Evolutionary conservation across 495 filamentous ascomycete genomes (phyloP).

Genomic region (Penicillium daleae): DNA sequence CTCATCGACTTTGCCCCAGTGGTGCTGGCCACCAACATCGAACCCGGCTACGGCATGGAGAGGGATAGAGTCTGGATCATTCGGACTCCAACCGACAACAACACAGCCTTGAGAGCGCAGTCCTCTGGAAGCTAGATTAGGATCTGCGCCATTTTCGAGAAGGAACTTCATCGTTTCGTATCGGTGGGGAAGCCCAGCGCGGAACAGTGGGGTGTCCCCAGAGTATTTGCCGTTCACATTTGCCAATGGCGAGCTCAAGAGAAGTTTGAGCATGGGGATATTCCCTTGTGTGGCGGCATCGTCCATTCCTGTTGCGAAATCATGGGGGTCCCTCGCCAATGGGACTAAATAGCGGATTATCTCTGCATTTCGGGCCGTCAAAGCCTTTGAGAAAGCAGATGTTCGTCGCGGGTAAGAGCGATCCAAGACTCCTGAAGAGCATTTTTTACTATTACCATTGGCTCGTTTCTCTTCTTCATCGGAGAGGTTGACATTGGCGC

Average conservation of each 20-base stretch:
- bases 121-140: conserved; percentile 5
- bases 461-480: not conserved
- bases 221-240: conserved; percentile 3
- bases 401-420: not conserved
- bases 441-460: not conserved
- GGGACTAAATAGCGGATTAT: not conserved
- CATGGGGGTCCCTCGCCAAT: not conserved
- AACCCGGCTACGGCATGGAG: conserved; percentile 11
- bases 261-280: not conserved
- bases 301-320: not conserved
- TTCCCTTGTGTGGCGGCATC: not conserved
- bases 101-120: conserved; percentile 10
- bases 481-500: not conserved
- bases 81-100: not conserved
- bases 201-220: conserved; percentile 8
- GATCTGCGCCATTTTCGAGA: conserved; percentile 5
- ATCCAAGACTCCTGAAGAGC: not conserved
- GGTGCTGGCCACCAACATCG: not conserved
- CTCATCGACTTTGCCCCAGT: not conserved
- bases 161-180: conserved; percentile 9
- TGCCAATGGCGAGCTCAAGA: not conserved
- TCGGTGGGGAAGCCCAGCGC: conserved; percentile 1
- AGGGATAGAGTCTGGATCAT: conserved; percentile 3
- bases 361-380: not conserved
- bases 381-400: not conserved